These are phyloP conservation scores for Calonectria pauciramosa DNA, from an alignment of 2,329 filamentous ascomycete species.

Conservation along the genomic window DNA sequence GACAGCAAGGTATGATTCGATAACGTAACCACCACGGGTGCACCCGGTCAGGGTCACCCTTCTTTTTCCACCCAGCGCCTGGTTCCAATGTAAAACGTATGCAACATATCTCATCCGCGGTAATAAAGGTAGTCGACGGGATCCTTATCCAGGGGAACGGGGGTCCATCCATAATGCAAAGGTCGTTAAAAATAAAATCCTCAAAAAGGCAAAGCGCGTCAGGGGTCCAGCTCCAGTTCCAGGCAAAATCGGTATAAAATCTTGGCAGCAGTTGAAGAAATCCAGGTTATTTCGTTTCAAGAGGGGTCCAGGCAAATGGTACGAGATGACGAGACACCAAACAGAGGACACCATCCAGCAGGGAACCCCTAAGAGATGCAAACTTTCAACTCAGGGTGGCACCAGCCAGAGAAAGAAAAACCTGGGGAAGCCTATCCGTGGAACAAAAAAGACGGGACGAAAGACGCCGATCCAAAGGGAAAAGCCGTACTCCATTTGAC, in stretches of 20 bases:
- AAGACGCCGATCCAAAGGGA: conserved; percentile 44
- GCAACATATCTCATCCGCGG: conserved; percentile 52
- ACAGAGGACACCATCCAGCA: conserved; percentile 44
- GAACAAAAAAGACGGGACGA: conserved; percentile 43
- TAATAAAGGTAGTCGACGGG: conserved; percentile 44
- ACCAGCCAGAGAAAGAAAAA: conserved; percentile 43
- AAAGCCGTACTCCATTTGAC: conserved; percentile 45
- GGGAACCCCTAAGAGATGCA: conserved; percentile 44
- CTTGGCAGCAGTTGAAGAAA: conserved; percentile 36
- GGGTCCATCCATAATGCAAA: conserved; percentile 46
- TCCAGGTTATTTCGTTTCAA: conserved; percentile 44
- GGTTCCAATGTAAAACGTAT: conserved; percentile 48
- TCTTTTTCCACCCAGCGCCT: conserved; percentile 51
- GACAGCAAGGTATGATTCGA: conserved; percentile 50
- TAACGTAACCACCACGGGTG: conserved; percentile 43
- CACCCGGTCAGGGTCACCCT: conserved; percentile 38
- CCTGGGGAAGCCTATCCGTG: conserved; percentile 41
- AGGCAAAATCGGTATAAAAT: conserved; percentile 43
- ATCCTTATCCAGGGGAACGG: conserved; percentile 39
- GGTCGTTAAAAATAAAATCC: conserved; percentile 44
- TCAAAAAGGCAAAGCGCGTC: conserved; percentile 36
- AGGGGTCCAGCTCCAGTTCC: conserved; percentile 39
- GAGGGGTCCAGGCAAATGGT: conserved; percentile 32
- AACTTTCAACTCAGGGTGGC: conserved; percentile 47
- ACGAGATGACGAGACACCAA: conserved; percentile 38